phyloP scores from a whole-genome alignment of 208 protist species.

The Trypanosoma scelopori region DNA sequence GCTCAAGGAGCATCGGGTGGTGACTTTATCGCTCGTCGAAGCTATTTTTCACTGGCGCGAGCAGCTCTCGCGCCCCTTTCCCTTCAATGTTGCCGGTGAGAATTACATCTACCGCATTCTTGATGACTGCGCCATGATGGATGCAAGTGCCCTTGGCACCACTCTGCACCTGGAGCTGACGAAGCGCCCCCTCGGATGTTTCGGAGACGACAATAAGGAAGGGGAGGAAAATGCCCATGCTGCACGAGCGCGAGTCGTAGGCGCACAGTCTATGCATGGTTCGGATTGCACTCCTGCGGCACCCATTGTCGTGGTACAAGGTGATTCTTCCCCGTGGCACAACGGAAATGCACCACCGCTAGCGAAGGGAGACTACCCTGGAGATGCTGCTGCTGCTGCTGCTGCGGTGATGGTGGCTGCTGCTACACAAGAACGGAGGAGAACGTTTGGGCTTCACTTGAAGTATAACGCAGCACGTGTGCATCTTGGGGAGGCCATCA shows the following conservation, averaged over 20 bases:
- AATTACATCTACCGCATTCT: slow-evolving; percentile 60
- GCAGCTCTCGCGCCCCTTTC: slow-evolving; percentile 51
- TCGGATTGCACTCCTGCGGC: no score
- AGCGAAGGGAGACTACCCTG: not conserved
- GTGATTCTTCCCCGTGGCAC: slow-evolving; percentile 13
- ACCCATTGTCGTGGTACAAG: slow-evolving; percentile 12
- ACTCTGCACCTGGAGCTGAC: slow-evolving; percentile 41
- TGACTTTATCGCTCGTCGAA: slow-evolving; percentile 58
- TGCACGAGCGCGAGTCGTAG: slow-evolving; percentile 36
- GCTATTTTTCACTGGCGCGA: slow-evolving; percentile 67
- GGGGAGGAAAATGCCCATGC: slow-evolving; percentile 33
- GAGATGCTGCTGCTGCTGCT: no score
- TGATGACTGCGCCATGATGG: slow-evolving; percentile 47
- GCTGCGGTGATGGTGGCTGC: no score
- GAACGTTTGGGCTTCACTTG: not conserved
- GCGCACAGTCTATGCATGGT: slow-evolving; percentile 37
- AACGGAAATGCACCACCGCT: not conserved
- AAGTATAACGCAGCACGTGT: not conserved
- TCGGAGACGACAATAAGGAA: slow-evolving; percentile 33
- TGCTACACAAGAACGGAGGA: not conserved
- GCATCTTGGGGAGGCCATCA: slow-evolving; percentile 35
- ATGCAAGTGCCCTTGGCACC: slow-evolving; percentile 35
- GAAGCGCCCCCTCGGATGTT: slow-evolving; percentile 47
- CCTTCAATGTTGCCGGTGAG: slow-evolving; percentile 48
- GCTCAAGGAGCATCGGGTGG: slow-evolving; percentile 51